These are phyloP conservation scores for Setaria italica DNA, from an alignment of 202 grass and related monocot species.

Conservation along the genomic window DNA sequence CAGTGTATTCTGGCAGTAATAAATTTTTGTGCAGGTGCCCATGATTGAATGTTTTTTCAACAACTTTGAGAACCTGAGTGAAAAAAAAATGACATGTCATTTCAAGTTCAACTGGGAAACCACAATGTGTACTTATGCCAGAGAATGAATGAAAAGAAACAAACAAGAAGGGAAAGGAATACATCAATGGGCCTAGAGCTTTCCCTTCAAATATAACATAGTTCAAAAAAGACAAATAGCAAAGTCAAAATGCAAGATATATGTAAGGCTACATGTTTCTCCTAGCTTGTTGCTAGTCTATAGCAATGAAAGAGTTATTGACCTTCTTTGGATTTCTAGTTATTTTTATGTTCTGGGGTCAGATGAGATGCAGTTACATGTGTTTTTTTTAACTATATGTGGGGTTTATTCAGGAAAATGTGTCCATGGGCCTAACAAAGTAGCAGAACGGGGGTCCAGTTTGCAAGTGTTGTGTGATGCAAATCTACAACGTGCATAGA, in stretches of 20 bases:
- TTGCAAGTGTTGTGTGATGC: background rate
- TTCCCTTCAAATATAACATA: background rate
- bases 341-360: background rate
- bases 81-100: background rate
- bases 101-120: background rate
- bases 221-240: no score
- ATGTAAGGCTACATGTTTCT: background rate
- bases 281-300: background rate
- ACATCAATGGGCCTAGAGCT: background rate
- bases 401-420: conserved; percentile 1
- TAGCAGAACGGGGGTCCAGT: background rate
- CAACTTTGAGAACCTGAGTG: background rate
- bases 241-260: background rate
- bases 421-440: background rate
- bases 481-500: background rate
- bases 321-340: background rate
- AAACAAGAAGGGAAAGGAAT: background rate
- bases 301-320: background rate
- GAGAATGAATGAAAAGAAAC: background rate
- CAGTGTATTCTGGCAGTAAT: background rate
- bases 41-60: conserved; percentile 4
- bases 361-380: conserved; percentile 17
- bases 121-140: background rate
- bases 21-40: background rate
- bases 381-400: background rate